Evolutionary conservation across 2,329 filamentous ascomycete genomes (phyloP).

Genomic region (Clarireedia hainanense): DNA sequence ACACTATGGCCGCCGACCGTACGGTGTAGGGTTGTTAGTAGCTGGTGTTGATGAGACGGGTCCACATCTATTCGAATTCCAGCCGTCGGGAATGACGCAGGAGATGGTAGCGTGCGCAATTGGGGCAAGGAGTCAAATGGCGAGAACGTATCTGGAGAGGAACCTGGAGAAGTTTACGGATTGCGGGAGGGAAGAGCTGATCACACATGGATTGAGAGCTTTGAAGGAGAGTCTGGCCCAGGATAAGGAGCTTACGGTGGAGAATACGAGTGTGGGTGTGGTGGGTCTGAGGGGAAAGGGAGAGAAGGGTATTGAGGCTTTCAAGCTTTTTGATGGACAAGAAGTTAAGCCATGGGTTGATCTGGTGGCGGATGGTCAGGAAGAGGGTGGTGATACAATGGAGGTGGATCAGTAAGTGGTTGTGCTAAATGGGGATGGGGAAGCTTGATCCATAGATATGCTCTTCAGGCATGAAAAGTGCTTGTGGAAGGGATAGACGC

Average conservation of each 20-base stretch:
- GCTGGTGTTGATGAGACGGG: conserved; percentile 91
- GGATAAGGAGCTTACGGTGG: conserved; percentile 94
- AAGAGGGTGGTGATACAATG: conserved; percentile 38
- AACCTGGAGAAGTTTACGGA: conserved; percentile 77
- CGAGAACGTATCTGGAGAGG: conserved; percentile 89
- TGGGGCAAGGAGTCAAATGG: conserved; percentile 94
- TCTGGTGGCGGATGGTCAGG: conserved; percentile 51
- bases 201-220: conserved; percentile 82
- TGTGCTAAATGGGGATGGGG: background rate
- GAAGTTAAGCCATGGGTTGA: conserved; percentile 83
- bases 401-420: conserved; percentile 34
- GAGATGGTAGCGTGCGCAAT: conserved; percentile 97
- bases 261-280: conserved; percentile 90
- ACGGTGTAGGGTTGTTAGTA: conserved; percentile 88
- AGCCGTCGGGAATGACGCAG: conserved; percentile 89
- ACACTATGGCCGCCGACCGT: conserved; percentile 91
- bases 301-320: conserved; percentile 60
- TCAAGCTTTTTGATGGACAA: conserved; percentile 85
- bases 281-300: conserved; percentile 54
- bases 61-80: conserved; percentile 96
- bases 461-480: background rate
- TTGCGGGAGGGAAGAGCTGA: conserved; percentile 73
- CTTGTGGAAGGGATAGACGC: background rate
- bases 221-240: conserved; percentile 93
- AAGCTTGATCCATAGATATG: background rate